Evolutionary conservation across 352 stramenopile species (phyloP).

Genomic region (Phytopythium kandeliae): DNA sequence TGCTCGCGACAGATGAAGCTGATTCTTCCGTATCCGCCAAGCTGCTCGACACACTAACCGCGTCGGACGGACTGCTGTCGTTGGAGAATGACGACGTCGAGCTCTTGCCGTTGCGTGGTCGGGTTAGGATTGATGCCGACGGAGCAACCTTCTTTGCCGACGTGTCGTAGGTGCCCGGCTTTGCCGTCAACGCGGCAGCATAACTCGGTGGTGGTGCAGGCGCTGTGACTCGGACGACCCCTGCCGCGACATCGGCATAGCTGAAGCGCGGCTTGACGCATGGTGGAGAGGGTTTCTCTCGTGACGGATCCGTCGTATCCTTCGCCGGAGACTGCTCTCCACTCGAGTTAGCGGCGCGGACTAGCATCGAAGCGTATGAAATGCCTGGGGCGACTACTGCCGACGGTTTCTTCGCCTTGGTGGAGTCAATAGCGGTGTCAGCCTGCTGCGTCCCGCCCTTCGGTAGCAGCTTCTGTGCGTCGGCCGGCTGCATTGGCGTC

Average conservation of each 20-base stretch:
- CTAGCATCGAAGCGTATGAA: conserved; percentile 60
- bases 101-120: neutral
- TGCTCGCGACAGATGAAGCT: conserved; percentile 29
- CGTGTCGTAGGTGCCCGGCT: conserved; percentile 4
- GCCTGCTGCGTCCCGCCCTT: conserved; percentile 1
- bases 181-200: conserved; percentile 52
- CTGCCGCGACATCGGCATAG: conserved; percentile 67
- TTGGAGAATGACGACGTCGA: neutral
- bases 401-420: conserved; percentile 6
- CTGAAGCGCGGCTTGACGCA: conserved; percentile 37
- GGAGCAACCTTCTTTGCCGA: conserved; percentile 1
- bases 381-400: conserved; percentile 14
- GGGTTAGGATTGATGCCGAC: neutral
- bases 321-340: conserved; percentile 18
- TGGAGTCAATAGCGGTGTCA: neutral
- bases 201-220: conserved; percentile 48
- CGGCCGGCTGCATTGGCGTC: neutral
- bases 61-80: conserved; percentile 17
- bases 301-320: conserved; percentile 1
- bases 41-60: conserved; percentile 72
- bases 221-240: conserved; percentile 39
- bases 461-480: neutral
- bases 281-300: conserved; percentile 1
- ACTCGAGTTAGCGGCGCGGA: conserved; percentile 22
- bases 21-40: conserved; percentile 79